Base-by-base conservation (phyloP, 352 stramenopile genomes). In the Globisporangium paroecandrum region DNA sequence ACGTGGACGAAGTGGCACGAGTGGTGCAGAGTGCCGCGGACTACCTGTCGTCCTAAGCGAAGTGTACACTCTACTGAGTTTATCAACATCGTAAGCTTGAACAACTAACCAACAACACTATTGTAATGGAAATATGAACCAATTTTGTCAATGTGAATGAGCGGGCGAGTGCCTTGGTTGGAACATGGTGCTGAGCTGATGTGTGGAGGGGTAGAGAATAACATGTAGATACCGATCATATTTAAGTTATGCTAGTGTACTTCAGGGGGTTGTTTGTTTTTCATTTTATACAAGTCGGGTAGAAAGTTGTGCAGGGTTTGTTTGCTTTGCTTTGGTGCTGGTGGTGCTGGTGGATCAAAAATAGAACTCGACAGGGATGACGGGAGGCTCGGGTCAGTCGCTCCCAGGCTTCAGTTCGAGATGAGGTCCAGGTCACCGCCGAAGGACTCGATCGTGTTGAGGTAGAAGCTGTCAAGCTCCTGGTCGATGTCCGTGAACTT, bases 381-480 rank as follows among this genome's bases (percentile, higher is more conserved):
- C 32, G 51, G 15, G 3, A 29, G 22, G n/a, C 20, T n/a, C 41
- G 41, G 15, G 15, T 3, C 15, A 5, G 20, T 18, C 27, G 34
- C 27, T 55, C 27, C 32, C 32, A 18, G 12, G 38, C 13, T 15
- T 81, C 64, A 89, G 70, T 77, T 89, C 15, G 83, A 85, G 62
- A 89, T 76, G 54, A 89, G 73, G 54, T 91, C 79, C 8, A 91
- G 60, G 56, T 89, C 81, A 51, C 80, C 81, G 18, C 76, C 73
- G 20, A 91, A 82, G 13, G 77, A 79, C 43, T 87, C 82, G 64
- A 90, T 89, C 36, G 81, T 83, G 63, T 91, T 79, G 47, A 91
- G 61, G 72, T 94, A 94, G 62, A 94, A 94, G 53, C 70, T 92
- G 68, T 92, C 82, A 57, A 94, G 79, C 73, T 94, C 85, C 69